Base-by-base conservation (phyloP, 1,284 basidiomycete species). In the Sanghuangporus weigelae region DNA sequence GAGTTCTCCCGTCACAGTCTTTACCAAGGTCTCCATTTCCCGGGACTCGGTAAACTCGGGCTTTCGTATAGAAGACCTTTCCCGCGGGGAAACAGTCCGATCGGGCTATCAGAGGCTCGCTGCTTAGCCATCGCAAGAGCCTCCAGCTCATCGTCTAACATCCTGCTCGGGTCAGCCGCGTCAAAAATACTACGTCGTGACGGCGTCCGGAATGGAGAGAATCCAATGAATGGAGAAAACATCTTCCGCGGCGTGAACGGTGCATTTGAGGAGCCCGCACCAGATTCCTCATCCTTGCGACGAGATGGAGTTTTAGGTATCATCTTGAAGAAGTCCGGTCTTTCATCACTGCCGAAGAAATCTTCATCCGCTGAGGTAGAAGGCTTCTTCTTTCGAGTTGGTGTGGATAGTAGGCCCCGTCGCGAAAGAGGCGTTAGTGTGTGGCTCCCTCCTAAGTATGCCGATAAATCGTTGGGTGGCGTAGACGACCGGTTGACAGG, bases 171-270 rank as follows among this genome's bases (percentile, higher is more conserved):
- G n/a, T 66, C 65, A 3, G 51, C 40, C n/a, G 61, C 39, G 46
- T 66, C 65, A 31, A 66, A 59, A 5, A 63, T 58, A 10, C 57
- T 48, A 14, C 61, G 61, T 35, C 65, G 40, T 19, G 61, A 63
- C 21, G 65, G 65, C 19, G 65, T 66, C 16, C 65, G 65, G 62
- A 66, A 66, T 31, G 65, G 65, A 3, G 65, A 63, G 39, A 63
- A 60, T 2, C 54, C 44, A n/a, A 36, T 48, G 36, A 63, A 62
- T 7, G 64, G 60, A 36, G 64, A 65, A 26, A 53, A 62, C 35
- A 60, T 50, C 56, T 48, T 60, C 26, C 53, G 46, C 7, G 63
- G 63, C 16, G 63, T 64, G 36, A 42, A 26, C 6, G 57, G 59
- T 36, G 55, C 42, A 44, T 42, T 62, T n/a, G 60, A 56, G 23